Evolutionary conservation across 768 basidiomycete species (phyloP).

Genomic region (Ramaria sp.): DNA sequence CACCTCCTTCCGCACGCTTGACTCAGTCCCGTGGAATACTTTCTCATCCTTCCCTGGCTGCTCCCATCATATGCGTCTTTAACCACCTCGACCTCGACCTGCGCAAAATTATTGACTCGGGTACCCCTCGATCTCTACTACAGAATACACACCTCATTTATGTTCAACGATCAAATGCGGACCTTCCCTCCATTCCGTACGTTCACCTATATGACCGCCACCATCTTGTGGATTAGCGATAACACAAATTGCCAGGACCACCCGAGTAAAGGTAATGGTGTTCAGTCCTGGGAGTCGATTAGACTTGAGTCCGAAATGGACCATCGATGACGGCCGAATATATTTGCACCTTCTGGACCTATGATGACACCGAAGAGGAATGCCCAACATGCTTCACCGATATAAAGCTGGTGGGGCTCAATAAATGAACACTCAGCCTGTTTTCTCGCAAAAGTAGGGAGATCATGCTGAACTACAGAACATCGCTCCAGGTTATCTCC

Average conservation of each 20-base stretch:
- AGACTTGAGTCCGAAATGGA: slow-evolving; percentile 24
- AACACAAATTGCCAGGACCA: slow-evolving; percentile 92
- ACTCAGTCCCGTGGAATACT: slow-evolving; percentile 18
- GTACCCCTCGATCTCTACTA: no score
- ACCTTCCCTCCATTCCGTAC: no score
- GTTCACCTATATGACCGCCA: no score
- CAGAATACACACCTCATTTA: no score
- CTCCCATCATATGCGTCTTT: slow-evolving; percentile 34
- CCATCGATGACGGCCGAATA: slow-evolving; percentile 81
- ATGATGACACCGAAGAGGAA: slow-evolving; percentile 89
- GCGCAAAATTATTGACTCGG: no score
- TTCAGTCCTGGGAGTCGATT: slow-evolving; percentile 38
- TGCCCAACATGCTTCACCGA: slow-evolving; percentile 95
- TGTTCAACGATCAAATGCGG: no score
- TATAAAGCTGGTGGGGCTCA: slow-evolving; percentile 49
- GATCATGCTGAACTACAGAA: slow-evolving; percentile 81
- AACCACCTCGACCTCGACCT: slow-evolving; percentile 59
- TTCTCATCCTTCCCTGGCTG: slow-evolving; percentile 11
- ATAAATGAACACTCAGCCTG: neutral
- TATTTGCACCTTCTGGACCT: slow-evolving; percentile 71
- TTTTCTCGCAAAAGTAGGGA: slow-evolving; percentile 84
- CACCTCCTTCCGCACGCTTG: slow-evolving; percentile 24
- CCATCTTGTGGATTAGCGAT: no score
- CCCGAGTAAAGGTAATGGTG: slow-evolving; percentile 77
- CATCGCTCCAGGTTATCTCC: slow-evolving; percentile 1